A percentile compares a stretch with the other conserved stretches of the same genome.
These are phyloP conservation scores for Calonectria pseudoreteaudii DNA, from an alignment of 2,329 filamentous ascomycete genomes.

Conservation along the genomic window DNA sequence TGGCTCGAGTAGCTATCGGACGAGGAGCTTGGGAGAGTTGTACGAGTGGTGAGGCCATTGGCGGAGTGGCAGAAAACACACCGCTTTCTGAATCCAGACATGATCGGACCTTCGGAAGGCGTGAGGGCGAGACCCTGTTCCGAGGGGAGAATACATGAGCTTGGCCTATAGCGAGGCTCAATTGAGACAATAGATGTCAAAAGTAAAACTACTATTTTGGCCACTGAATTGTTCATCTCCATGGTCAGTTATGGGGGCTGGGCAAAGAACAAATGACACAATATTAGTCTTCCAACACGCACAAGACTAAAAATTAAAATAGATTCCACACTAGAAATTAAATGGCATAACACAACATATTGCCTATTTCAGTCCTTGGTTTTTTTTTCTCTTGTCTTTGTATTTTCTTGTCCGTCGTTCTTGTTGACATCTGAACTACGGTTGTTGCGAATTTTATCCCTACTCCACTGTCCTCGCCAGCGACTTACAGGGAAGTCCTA, in stretches of 20 bases:
- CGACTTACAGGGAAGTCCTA: neutral
- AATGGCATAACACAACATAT: neutral
- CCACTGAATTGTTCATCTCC: neutral
- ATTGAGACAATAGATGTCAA: neutral
- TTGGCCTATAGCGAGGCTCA: too few relatives aligned
- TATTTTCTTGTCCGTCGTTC: neutral
- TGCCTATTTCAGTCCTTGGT: neutral
- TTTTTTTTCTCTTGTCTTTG: neutral
- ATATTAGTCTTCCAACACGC: neutral
- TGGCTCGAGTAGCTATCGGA: constrained; percentile 28
- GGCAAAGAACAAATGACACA: neutral
- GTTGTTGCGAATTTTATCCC: neutral
- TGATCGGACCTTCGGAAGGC: neutral
- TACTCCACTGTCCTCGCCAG: neutral
- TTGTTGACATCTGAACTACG: neutral
- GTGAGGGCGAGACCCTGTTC: neutral
- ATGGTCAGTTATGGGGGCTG: neutral
- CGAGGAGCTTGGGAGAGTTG: constrained; percentile 39
- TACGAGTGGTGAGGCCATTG: constrained; percentile 39
- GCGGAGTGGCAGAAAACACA: constrained; percentile 34
- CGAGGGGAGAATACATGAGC: neutral
- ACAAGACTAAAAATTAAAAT: neutral
- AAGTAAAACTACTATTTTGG: too few relatives aligned
- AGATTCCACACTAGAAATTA: neutral
- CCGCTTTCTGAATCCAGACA: constrained; percentile 32